phyloP scores from a whole-genome alignment of 169 alveolate species.

The Cyclospora cayetanensis region DNA sequence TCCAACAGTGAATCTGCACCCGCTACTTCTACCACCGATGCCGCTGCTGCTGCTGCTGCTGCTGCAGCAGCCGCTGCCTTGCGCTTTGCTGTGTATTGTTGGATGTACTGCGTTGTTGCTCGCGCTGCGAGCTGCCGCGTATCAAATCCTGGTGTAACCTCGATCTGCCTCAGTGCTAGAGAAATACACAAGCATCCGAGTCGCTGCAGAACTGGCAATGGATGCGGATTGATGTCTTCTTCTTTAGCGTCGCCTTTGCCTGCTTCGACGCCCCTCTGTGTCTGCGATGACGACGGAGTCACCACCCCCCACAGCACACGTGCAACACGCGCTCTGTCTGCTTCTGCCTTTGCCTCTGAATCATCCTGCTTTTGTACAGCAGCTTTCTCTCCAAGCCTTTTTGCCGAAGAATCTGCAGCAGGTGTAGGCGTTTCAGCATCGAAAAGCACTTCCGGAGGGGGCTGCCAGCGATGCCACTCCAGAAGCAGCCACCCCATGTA shows the following conservation, averaged over 20 bases:
- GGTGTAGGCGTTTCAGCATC: no score
- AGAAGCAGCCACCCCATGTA: constrained; percentile 62
- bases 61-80: constrained; percentile 3
- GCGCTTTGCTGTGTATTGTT: not conserved
- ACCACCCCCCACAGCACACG: constrained; percentile 29
- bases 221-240: not conserved
- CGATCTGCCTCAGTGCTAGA: constrained; percentile 49
- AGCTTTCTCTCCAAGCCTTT: not conserved
- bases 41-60: not conserved
- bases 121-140: constrained; percentile 9
- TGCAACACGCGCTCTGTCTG: constrained; percentile 36
- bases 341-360: not conserved
- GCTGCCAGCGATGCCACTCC: constrained; percentile 42
- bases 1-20: not conserved
- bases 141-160: constrained; percentile 49
- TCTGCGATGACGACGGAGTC: not conserved
- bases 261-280: not conserved
- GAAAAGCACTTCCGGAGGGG: constrained; percentile 36
- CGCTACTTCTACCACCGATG: not conserved
- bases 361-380: not conserved
- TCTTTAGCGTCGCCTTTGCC: not conserved
- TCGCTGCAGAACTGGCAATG: constrained; percentile 59
- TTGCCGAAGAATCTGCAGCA: not conserved
- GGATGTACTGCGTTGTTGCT: not conserved
- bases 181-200: constrained; percentile 62